Evolutionary conservation across 768 basidiomycete genomes (phyloP).

Genomic region (Cystofilobasidium bisporidii): DNA sequence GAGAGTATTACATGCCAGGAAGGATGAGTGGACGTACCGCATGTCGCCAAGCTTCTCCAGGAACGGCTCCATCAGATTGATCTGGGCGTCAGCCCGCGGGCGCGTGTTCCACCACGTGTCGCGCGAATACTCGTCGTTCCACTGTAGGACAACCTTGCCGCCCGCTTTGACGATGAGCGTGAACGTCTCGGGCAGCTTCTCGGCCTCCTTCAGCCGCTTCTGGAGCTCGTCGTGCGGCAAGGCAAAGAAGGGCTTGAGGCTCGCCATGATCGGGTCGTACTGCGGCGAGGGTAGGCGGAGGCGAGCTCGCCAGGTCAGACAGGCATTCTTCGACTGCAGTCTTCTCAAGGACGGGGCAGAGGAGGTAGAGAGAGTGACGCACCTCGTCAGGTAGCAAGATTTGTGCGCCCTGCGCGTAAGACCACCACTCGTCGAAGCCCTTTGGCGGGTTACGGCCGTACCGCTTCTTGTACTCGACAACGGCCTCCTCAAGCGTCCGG

Average conservation of each 20-base stretch:
- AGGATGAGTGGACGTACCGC: no score
- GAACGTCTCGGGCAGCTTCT: slow-evolving; percentile 40
- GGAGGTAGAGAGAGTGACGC: background rate
- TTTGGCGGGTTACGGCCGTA: slow-evolving; percentile 66
- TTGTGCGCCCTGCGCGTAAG: slow-evolving; percentile 35
- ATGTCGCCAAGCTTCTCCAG: slow-evolving; percentile 35
- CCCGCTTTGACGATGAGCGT: slow-evolving; percentile 40
- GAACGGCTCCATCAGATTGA: slow-evolving; percentile 42
- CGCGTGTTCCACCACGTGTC: slow-evolving; percentile 40
- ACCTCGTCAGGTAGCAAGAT: slow-evolving; percentile 39
- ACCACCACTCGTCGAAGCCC: slow-evolving; percentile 59
- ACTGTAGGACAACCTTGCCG: slow-evolving; percentile 38
- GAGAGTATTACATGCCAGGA: no score
- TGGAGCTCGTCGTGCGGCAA: slow-evolving; percentile 35
- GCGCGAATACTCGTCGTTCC: slow-evolving; percentile 42
- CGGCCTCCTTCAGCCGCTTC: slow-evolving; percentile 37
- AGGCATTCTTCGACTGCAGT: background rate
- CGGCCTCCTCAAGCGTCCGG: slow-evolving; percentile 65
- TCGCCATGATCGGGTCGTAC: slow-evolving; percentile 37
- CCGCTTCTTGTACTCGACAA: slow-evolving; percentile 66
- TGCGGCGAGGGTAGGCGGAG: slow-evolving; percentile 15
- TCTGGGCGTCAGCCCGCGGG: slow-evolving; percentile 40
- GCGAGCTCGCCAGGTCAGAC: background rate
- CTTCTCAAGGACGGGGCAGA: background rate
- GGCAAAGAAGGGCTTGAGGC: slow-evolving; percentile 39